Evolutionary conservation across 495 filamentous ascomycete genomes (phyloP).

Genomic region (Hapsidospora chrysogenum): DNA sequence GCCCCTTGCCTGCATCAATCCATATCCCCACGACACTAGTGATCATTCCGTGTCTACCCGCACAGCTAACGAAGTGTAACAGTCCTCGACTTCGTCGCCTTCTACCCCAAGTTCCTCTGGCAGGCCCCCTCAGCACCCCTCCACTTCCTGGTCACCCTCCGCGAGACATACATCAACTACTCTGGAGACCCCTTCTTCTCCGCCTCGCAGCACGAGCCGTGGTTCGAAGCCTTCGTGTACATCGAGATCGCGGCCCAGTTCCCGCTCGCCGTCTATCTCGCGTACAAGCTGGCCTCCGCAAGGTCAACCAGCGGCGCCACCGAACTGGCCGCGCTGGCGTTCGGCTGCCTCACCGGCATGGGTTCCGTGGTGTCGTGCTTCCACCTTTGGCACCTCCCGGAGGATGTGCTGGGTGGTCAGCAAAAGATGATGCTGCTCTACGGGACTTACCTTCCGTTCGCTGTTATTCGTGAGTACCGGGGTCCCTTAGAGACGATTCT

Average conservation of each 20-base stretch:
- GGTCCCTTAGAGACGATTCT: not conserved
- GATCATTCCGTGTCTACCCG: not conserved
- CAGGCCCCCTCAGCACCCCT: slow-evolving; percentile 20
- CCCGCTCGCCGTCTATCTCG: slow-evolving; percentile 49
- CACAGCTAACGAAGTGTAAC: not conserved
- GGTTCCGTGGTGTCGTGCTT: slow-evolving; percentile 55
- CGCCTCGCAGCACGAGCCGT: slow-evolving; percentile 23
- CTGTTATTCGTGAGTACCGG: slow-evolving; percentile 47
- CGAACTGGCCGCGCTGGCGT: slow-evolving; percentile 48
- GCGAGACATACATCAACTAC: slow-evolving; percentile 44
- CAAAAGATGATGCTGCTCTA: slow-evolving; percentile 30
- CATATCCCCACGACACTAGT: too few species aligned
- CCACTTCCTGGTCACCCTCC: slow-evolving; percentile 31
- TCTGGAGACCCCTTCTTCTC: slow-evolving; percentile 68
- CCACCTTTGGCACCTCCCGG: slow-evolving; percentile 32
- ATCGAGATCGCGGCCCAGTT: slow-evolving; percentile 54
- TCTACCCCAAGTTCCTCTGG: slow-evolving; percentile 41
- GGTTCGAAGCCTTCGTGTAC: slow-evolving; percentile 53
- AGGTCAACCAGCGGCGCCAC: slow-evolving; percentile 9
- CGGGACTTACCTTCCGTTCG: slow-evolving; percentile 54
- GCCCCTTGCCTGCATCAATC: not conserved
- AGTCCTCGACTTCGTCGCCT: slow-evolving; percentile 51
- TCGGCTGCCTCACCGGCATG: slow-evolving; percentile 49
- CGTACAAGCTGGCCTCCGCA: slow-evolving; percentile 29
- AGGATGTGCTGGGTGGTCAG: slow-evolving; percentile 25